phyloP scores from a whole-genome alignment of 2,329 filamentous ascomycete genomes.

The Fusarium haematococcum region DNA sequence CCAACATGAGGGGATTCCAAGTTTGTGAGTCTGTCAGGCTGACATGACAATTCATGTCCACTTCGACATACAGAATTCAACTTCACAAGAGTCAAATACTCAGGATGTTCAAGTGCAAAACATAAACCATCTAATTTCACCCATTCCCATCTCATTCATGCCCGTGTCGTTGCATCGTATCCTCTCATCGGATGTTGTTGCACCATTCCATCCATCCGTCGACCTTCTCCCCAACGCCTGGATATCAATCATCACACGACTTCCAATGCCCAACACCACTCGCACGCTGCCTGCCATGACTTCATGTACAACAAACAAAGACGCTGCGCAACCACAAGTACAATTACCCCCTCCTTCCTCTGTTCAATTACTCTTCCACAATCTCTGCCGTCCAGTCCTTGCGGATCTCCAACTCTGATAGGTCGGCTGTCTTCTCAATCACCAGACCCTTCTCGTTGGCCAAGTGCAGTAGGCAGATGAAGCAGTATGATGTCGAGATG shows the following conservation, averaged over 20 bases:
- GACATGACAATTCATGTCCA: background rate
- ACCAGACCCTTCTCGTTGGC: conserved; percentile 93
- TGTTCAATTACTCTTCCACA: conserved; percentile 51
- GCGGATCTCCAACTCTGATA: conserved; percentile 70
- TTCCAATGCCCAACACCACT: conserved; percentile 15
- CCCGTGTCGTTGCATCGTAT: conserved; percentile 29
- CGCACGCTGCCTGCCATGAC: background rate
- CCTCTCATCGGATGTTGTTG: conserved; percentile 25
- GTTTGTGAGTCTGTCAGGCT: background rate
- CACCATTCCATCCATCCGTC: conserved; percentile 7
- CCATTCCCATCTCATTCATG: conserved; percentile 1
- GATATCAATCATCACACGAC: conserved; percentile 35
- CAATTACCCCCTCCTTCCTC: background rate
- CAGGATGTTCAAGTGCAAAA: background rate
- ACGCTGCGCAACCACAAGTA: background rate
- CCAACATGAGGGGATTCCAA: background rate
- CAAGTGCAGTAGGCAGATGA: conserved; percentile 91
- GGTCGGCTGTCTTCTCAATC: conserved; percentile 72
- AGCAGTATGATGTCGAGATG: conserved; percentile 93
- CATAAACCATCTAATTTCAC: conserved; percentile 5
- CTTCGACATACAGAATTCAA: background rate
- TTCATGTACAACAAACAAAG: conserved; percentile 16
- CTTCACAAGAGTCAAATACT: background rate
- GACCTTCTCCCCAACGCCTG: conserved; percentile 35
- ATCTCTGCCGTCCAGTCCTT: conserved; percentile 73